Evolutionary conservation across 768 basidiomycete genomes (phyloP), one percentile per base, ranked within the genome.

Genomic region (Leccinum broughii): DNA sequence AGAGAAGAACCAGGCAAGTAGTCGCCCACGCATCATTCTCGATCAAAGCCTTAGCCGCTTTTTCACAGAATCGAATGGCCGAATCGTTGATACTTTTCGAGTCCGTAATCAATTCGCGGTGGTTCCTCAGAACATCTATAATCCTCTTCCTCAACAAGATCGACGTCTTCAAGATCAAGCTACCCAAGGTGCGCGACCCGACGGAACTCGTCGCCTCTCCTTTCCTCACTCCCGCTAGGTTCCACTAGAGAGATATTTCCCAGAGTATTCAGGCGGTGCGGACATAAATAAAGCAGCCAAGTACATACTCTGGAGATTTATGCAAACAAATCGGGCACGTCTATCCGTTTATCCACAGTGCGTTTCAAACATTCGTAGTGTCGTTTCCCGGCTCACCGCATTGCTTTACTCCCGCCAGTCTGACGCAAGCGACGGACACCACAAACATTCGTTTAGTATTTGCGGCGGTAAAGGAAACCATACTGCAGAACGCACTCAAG

Each of bases 261-360:
- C 92, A 4, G 93, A 95, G 68, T 95, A 95, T 72, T 90, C 90
- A 1, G 92, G 92, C 34, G 93, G 93, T 4, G 74, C 87, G 4
- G 92, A 95, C 68, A 91, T 95, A 73, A 95, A 93, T 77, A 95
- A 95, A 73, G 93, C 93, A 2, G 93, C 94, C 0, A 94, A 95
- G 66, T 96, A 93, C 64, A 94, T 98, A 56, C 78, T 98, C 39
- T 97, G 93, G 95, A 79, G 90, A 68, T 98, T 96, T 67, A 95
- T 94, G 82, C 92, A 96, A 73, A 88, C 90, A 57, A 96, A 95
- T 66, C 77, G 90, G 22, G 91, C 91, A 56, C 74, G 87, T 55
- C 75, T 95, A 65, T 93, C 88, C 59, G 90, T 97, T 20, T 97
- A 95, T 73, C 94, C 94, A 3, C 94, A 97, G 91, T 91, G 63